phyloP scores from a whole-genome alignment of 2,329 filamentous ascomycete genomes.

The Colletotrichum plurivorum region DNA sequence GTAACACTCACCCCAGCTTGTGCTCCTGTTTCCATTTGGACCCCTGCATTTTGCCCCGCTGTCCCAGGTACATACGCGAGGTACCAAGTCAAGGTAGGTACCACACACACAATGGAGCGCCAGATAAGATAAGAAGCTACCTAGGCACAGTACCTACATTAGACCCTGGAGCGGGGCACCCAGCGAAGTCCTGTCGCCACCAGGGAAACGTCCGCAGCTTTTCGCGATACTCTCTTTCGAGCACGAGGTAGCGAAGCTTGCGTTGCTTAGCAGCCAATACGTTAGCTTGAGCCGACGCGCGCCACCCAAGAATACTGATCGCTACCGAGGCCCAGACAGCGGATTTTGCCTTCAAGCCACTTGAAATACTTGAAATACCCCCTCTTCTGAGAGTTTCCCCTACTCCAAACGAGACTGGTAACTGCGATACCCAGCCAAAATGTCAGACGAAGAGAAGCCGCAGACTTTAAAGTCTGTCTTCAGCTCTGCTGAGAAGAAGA shows the following conservation, averaged over 20 bases:
- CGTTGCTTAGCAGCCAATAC: not conserved
- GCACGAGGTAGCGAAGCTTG: not conserved
- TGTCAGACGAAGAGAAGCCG: conserved; percentile 58
- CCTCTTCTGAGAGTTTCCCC: not conserved
- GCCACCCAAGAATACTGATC: conserved; percentile 15
- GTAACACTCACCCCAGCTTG: no score
- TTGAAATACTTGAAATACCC: not conserved
- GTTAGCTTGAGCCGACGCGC: conserved; percentile 3
- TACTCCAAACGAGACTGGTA: not conserved
- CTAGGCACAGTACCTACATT: no score
- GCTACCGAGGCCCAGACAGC: not conserved
- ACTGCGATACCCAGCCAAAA: conserved; percentile 37
- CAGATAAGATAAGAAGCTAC: conserved; percentile 41
- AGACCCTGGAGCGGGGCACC: conserved; percentile 30
- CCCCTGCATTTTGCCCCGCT: no score
- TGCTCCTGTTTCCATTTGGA: no score
- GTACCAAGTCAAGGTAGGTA: not conserved
- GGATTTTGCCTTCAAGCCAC: not conserved
- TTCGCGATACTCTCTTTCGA: conserved; percentile 12
- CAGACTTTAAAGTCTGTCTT: conserved; percentile 66
- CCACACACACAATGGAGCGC: not conserved
- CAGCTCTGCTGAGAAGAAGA: conserved; percentile 64
- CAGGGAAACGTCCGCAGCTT: conserved; percentile 24
- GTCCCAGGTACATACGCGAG: no score
- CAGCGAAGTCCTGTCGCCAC: conserved; percentile 28